Evolutionary conservation across 164 flowering plant genomes (phyloP), one percentile per base, ranked within the genome.

Genomic region (Umbellularia californica): DNA sequence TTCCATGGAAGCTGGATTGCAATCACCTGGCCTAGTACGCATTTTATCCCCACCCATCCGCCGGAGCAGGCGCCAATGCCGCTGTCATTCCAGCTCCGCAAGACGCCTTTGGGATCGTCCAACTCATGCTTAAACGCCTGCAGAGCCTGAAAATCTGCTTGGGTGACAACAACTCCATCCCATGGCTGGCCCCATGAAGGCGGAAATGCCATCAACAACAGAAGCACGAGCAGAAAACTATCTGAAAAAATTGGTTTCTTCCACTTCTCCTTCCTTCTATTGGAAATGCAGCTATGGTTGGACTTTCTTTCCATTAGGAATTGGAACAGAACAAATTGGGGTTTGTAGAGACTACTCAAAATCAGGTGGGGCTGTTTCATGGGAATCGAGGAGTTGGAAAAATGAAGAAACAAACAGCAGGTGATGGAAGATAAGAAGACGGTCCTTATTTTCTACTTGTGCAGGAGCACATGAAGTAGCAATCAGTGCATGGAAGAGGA

Each of bases 1-100:
- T 82, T 90, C 89, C 90, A 94, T 0, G 99, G 99, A 30, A 96
- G 95, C 87, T 96, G 95, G 51, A 96, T 84, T 1, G 84, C 88
- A 17, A 92, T 87, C 24, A 96, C 97, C 69, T 86, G 88, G 3
- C 99, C 99, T 12, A 83, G 74, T 2, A 77, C 86, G 75, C 99
- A 96, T 78, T 90, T 94, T 83, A 94, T 91, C 64, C 99, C 99
- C 0, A 72, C 74, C 99, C 99, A 96, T 2, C 81, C 75, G 24
- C 97, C 97, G 0, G 98, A 88, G 74, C 99, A 96, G 58, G 90
- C 94, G 47, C 88, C 88, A 17, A 27, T 35, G 5, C 88, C 84
- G 12, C 79, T 82, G 72, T 82, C 87, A 58, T 90, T 90, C 98
- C 98, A 95, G 87, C 90, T 88, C n/a, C 86, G 71, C n/a, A 94